Evolutionary conservation across 768 basidiomycete genomes (phyloP), one percentile per base, ranked within the genome.

Genomic region (Suillus luteus): DNA sequence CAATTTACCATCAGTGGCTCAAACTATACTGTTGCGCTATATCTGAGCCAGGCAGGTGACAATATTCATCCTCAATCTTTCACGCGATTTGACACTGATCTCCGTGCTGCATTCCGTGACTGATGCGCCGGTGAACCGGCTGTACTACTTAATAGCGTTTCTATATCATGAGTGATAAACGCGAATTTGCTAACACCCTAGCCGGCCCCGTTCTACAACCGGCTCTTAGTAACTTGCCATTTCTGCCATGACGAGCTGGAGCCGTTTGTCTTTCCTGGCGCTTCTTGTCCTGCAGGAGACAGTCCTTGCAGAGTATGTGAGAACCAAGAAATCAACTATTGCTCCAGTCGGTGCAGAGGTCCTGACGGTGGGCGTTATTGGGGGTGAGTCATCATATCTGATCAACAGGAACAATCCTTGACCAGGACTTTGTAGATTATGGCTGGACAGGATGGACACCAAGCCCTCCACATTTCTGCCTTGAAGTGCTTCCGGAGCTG

Each of bases 401-500:
- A 11, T 57, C 12, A 15, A 17, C 33, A 17, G 22, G 22, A 17
- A 12, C 2, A 27, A 17, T n/a, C 10, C 0, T 55, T 27, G 22
- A 40, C 14, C n/a, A 40, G 4, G 15, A 24, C 22, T 15, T 40
- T 5, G 55, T 40, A 57, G 55, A 57, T 40, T 57, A 57, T 57
- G 55, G 55, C 17, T 57, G 55, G 55, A 57, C 55, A 10, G 55
- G 55, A 57, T 57, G 55, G 55, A 27, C 22, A 22, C 38, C 38
- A 9, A 57, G 55, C 14, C 38, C 55, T 57, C 55, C 55, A 27
- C 55, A 57, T 24, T 57, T 57, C 55, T 57, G 38, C 38, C 55
- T 57, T 24, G 55, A 57, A 40, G 55, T 57, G 15, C 55, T 57
- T 40, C 55, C 55, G 9, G 55, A 57, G 38, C 38, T 57, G 38